Evolutionary conservation across 2,329 filamentous ascomycete species (phyloP).

Genomic region (Lachnellula arida): DNA sequence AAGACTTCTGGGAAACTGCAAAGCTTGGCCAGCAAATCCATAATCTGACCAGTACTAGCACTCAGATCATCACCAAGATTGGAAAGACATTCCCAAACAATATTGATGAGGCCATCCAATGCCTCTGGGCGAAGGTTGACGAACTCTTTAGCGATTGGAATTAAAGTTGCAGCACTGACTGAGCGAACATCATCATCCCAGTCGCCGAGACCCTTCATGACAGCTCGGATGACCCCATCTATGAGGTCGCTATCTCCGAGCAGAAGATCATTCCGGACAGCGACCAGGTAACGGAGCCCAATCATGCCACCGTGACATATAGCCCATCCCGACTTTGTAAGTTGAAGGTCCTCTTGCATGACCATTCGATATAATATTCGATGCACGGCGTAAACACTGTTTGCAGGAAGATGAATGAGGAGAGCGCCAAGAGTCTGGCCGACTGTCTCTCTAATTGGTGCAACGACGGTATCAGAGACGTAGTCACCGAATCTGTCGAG

Average conservation of each 20-base stretch:
- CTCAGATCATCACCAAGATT: conserved; percentile 96
- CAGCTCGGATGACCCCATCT: conserved; percentile 85
- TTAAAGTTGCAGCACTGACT: conserved; percentile 93
- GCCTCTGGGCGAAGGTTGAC: conserved; percentile 76
- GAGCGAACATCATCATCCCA: conserved; percentile 93
- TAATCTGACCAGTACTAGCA: conserved; percentile 94
- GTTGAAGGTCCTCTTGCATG: conserved; percentile 76
- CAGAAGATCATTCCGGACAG: conserved; percentile 87
- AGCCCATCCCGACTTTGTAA: conserved; percentile 78
- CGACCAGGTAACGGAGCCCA: conserved; percentile 88
- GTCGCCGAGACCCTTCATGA: conserved; percentile 92
- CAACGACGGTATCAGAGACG: conserved; percentile 94
- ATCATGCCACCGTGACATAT: conserved; percentile 98
- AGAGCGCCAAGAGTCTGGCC: conserved; percentile 90
- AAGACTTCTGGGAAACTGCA: conserved; percentile 92
- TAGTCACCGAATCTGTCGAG: conserved; percentile 97
- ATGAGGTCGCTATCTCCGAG: conserved; percentile 80
- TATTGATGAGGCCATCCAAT: conserved; percentile 78
- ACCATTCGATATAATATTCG: conserved; percentile 81
- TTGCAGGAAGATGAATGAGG: conserved; percentile 73
- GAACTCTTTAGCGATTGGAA: conserved; percentile 93
- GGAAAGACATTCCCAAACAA: conserved; percentile 95
- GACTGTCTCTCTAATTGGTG: conserved; percentile 90
- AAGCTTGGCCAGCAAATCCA: conserved; percentile 94
- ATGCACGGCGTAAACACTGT: conserved; percentile 81